These are phyloP conservation scores for Entrophospora sp. DNA, from an alignment of 192 early-diverging fungal genomes.

Conservation along the genomic window DNA sequence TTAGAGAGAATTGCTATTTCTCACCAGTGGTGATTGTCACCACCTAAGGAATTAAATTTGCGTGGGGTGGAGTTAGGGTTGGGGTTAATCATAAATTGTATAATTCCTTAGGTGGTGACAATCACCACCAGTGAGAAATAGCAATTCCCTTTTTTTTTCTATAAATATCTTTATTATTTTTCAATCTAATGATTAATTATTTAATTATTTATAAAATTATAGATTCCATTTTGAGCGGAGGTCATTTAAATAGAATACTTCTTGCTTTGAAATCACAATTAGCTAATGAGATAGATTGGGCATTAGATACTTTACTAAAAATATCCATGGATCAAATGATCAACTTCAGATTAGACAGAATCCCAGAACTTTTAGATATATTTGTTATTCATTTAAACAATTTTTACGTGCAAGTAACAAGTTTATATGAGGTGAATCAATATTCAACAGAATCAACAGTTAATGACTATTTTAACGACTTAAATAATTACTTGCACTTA, in stretches of 20 bases:
- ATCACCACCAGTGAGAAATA: too few relatives aligned
- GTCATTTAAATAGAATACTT: slow-evolving; percentile 60
- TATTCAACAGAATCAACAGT: slow-evolving; percentile 10
- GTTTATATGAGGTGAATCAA: slow-evolving; percentile 11
- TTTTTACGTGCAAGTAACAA: slow-evolving; percentile 37
- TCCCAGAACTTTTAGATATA: slow-evolving; percentile 55
- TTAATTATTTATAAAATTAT: slow-evolving; percentile 18
- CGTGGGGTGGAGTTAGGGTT: too few relatives aligned
- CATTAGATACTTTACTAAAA: slow-evolving; percentile 68
- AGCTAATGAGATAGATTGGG: slow-evolving; percentile 86
- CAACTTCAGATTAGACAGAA: slow-evolving; percentile 59
- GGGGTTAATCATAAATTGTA: too few relatives aligned
- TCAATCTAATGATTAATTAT: slow-evolving; percentile 3
- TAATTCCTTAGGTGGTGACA: too few relatives aligned
- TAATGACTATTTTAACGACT: slow-evolving; percentile 32
- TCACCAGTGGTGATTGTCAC: too few relatives aligned
- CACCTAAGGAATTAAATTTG: too few relatives aligned
- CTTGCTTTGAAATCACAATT: slow-evolving; percentile 68
- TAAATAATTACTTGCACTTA: slow-evolving; percentile 32
- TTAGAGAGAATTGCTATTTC: too few relatives aligned
- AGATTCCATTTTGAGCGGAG: slow-evolving; percentile 57
- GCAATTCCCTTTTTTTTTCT: too few relatives aligned
- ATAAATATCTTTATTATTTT: neutral
- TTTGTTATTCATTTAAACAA: slow-evolving; percentile 52
- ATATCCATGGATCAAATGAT: slow-evolving; percentile 51